Base-by-base conservation (phyloP, 2,329 filamentous ascomycete genomes). In the Monosporascus sp. region DNA sequence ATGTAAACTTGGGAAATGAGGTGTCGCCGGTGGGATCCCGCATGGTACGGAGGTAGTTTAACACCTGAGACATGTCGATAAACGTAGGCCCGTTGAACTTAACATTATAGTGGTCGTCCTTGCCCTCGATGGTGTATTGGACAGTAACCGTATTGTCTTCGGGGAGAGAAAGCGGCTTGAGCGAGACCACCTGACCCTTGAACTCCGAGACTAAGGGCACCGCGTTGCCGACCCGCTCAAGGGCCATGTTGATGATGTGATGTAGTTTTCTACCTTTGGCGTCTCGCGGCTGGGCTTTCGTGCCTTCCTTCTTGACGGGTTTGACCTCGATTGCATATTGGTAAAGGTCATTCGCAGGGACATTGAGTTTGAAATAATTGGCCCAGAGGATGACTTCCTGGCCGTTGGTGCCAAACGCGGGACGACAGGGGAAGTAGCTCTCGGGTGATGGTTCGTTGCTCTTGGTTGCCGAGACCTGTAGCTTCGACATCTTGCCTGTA, bases 281-380 rank as follows among this genome's bases (percentile, higher is more conserved):
- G 6, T 73, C 68, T 5, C 54, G 61, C 17, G 59, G 24, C 4
- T 49, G 53, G 38, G 31, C 60, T 50, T 39, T 55, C 41, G 56
- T 59, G 41, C 50, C 60, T 22, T 60, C 65, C 24, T 58, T 49
- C 17, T 50, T 52, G 14, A 44, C 41, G 20, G 51, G 39, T 24
- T 46, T 48, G 11, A 75, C 71, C 1, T 71, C 65, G 9, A 82
- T 54, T 3, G 68, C 70, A 61, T 83, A 83, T 52, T 72, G 76
- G 61, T 71, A 75, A 5, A 81, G 53, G 0, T 58, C 54, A 2
- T 68, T 60, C 0, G 66, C 60, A 41, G 71, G 70, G 7, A 77
- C 57, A 6, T 69, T 60, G 47, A 83, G 53, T 1, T 66, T 66
- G 58, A 80, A 82, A 58, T 79, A 83, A 62, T 84, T 83, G 5